A percentile compares a stretch with the other conserved stretches of the same genome.
phyloP scores from a whole-genome alignment of 2,329 filamentous ascomycete genomes.

The Raffaelea deltoideospora region DNA sequence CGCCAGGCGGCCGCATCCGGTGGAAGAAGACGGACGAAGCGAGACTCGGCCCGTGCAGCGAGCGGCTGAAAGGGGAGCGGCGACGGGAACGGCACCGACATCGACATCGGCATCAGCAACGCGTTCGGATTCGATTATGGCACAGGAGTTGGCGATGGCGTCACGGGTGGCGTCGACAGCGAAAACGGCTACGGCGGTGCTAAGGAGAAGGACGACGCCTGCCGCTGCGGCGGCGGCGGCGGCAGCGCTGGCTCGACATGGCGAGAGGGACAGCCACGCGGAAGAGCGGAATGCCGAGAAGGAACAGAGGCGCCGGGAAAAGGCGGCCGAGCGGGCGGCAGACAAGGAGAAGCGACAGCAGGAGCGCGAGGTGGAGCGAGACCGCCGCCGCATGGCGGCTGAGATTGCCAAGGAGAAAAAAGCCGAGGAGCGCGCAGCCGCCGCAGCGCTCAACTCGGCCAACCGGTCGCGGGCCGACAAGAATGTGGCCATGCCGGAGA shows the following conservation, averaged over 20 bases:
- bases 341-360: conserved; percentile 40
- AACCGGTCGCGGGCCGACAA: conserved; percentile 63
- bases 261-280: conserved; percentile 6
- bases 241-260: conserved; percentile 8
- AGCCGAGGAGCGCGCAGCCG: conserved; percentile 45
- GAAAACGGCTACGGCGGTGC: too few species aligned
- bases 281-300: conserved; percentile 14
- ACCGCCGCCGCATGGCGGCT: conserved; percentile 39
- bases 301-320: conserved; percentile 33
- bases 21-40: not conserved
- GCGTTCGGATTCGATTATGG: too few species aligned
- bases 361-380: conserved; percentile 42
- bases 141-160: too few species aligned
- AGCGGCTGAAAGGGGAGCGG: too few species aligned
- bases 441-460: conserved; percentile 52
- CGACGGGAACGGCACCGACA: too few species aligned
- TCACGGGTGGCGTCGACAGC: too few species aligned
- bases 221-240: too few species aligned
- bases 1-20: too few species aligned
- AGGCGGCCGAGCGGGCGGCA: conserved; percentile 35
- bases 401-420: conserved; percentile 46
- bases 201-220: too few species aligned
- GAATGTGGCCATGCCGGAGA: conserved; percentile 57
- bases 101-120: too few species aligned
- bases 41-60: too few species aligned